Base-by-base conservation (phyloP, 805 yeast species). In the Hanseniaspora thailandica region DNA sequence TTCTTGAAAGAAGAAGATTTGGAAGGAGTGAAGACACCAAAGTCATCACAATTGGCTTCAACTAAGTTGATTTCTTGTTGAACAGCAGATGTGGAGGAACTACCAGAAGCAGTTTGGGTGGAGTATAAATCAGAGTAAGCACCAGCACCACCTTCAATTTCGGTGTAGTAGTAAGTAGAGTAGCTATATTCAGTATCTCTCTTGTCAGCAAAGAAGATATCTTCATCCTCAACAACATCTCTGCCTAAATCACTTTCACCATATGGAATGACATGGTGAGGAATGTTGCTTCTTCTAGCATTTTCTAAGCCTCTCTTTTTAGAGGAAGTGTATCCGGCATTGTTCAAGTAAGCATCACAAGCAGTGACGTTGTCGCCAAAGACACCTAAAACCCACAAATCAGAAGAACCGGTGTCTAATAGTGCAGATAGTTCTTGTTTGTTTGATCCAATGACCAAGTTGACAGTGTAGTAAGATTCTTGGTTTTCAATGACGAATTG, bases 381-480 rank as follows among this genome's bases (percentile, higher is more conserved):
- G 70, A 58, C 76, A 76, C 71, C 68, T 56, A 75, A 69, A 22
- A 81, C 76, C 86, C 86, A 81, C 9, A 82, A 64, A 62, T 81
- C 87, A 0, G 82, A 72, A 0, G 85, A 80, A 1, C 86, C 87
- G 0, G 86, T 81, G 59, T 81, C 87, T 10, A 82, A 61, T 28
- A 78, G 63, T 6, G 80, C 77, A 13, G 66, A 67, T 4, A 80
- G 68, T 25, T 65, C 61, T 57, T 79, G 78, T 0, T 68, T 60
- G 1, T 76, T 70, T 0, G 82, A 75, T 1, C 87, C 86, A n/a
- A 81, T 58, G 28, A 61, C 56, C 19, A 75, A 50, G 13, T 63
- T 62, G 1, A 69, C 72, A 35, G 71, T 61, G 58, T 74, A 75
- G 56, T 71, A 75, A 4, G 69, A 62, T 5, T 58, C 52, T 46